These are phyloP conservation scores for Colletotrichum simmondsii DNA, from an alignment of 2,329 filamentous ascomycete genomes.

Conservation along the genomic window DNA sequence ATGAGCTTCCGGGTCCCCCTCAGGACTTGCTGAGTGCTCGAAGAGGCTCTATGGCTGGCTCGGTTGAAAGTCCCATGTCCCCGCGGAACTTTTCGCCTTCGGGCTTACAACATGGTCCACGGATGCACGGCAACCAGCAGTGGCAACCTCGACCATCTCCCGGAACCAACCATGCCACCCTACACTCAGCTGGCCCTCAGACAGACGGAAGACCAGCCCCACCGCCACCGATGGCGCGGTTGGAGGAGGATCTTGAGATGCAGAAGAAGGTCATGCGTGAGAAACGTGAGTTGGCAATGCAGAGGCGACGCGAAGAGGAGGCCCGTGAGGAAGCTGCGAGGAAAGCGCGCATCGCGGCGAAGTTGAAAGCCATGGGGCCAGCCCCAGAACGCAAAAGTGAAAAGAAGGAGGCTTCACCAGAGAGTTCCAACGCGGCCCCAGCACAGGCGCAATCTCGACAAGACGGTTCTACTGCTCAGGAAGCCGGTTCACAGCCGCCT, in stretches of 20 bases:
- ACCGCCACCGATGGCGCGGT: conserved; percentile 45
- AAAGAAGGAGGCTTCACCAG: conserved; percentile 60
- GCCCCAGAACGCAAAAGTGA: conserved; percentile 68
- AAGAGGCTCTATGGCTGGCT: conserved; percentile 60
- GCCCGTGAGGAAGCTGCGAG: conserved; percentile 78
- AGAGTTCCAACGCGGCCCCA: conserved; percentile 53
- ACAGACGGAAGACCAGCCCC: conserved; percentile 42
- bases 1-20: conserved; percentile 53
- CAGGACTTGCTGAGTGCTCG: conserved; percentile 56
- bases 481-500: conserved; percentile 21
- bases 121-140: conserved; percentile 35
- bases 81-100: conserved; percentile 54
- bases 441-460: conserved; percentile 37
- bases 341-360: conserved; percentile 77
- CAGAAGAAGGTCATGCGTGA: conserved; percentile 81
- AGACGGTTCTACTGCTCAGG: conserved; percentile 27
- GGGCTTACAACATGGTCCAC: conserved; percentile 44
- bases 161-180: conserved; percentile 50
- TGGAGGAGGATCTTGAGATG: conserved; percentile 68
- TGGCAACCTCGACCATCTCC: conserved; percentile 54
- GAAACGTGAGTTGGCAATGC: conserved; percentile 75
- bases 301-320: conserved; percentile 75
- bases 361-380: conserved; percentile 76
- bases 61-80: conserved; percentile 62
- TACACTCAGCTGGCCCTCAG: conserved; percentile 46